These are phyloP conservation scores for Xylaria sp. DNA, from an alignment of 495 filamentous ascomycete genomes.

Conservation along the genomic window DNA sequence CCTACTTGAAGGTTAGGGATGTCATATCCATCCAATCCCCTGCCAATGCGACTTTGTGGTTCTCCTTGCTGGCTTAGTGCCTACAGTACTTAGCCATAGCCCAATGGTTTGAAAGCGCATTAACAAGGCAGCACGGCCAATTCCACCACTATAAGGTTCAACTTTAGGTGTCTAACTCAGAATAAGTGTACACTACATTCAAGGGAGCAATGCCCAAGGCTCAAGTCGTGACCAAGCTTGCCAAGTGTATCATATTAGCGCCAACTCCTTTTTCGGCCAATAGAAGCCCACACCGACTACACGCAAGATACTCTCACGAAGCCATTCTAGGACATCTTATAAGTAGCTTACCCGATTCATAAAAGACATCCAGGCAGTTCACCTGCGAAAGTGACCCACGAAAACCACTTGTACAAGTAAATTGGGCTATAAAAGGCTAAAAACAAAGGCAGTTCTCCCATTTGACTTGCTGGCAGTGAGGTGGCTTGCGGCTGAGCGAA, in stretches of 20 bases:
- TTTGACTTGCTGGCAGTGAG: no score
- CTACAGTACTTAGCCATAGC: background rate
- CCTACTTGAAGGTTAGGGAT: no score
- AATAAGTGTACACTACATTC: background rate
- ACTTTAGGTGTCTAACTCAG: background rate
- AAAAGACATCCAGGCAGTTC: background rate
- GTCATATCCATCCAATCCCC: background rate
- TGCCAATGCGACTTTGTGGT: background rate
- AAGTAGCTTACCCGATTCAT: no score
- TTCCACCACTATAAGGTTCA: background rate
- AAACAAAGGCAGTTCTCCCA: no score
- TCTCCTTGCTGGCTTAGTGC: background rate
- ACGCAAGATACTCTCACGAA: background rate
- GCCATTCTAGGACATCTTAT: background rate
- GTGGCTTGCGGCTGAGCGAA: no score
- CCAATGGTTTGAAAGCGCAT: background rate
- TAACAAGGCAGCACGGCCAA: background rate
- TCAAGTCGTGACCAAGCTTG: background rate
- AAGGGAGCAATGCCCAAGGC: background rate
- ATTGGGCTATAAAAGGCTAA: no score
- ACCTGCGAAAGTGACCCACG: no score
- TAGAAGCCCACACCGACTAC: background rate
- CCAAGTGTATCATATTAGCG: constrained; percentile 18
- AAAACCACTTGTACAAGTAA: no score
- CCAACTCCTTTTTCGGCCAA: background rate